Base-by-base conservation (phyloP, 192 early-diverging fungal genomes). In the Entomortierella beljakovae region DNA sequence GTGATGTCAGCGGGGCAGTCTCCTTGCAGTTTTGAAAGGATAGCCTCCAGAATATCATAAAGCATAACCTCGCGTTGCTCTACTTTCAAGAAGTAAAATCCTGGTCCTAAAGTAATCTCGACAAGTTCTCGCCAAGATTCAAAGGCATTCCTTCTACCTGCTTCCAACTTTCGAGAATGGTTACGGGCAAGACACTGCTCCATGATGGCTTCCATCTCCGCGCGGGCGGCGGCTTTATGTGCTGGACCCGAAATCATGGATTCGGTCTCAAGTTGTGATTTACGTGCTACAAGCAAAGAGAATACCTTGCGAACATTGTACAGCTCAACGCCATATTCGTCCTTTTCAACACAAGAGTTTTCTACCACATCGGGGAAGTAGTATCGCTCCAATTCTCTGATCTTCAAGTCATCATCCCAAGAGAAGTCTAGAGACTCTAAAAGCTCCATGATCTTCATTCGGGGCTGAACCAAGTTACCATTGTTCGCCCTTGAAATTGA, bases 101-200 rank as follows among this genome's bases (percentile, higher is more conserved):
- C 85, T 20, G 88, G 82, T 33, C 84, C 84, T 51, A 98, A 33
- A 1, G 90, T 87, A 16, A 94, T 85, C 53, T 95, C 90, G 6
- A 94, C 84, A 23, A 97, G 79, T 56, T 94, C 88, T 63, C 89
- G 85, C 97, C 97, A 99, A 1, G 92, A 90, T 42, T 89, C 84
- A 57, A 94, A 83, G 23, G 88, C 89, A 50, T 92, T 90, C 40
- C 84, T 77, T 20, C 91, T 85, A 13, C 94, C 90, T 64, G 87
- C 82, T 48, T 85, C 83, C 57, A 94, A 79, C 82, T 95, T 91
- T 22, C 88, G 85, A 20, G 82, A 74, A 52, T 90, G 87, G 66
- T 98, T 98, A n/a, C 84, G 76, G 23, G 90, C 91, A 60, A 94
- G 87, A 50, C 91, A 85, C 46, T 86, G 76, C 28, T 88, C 75